phyloP scores from a whole-genome alignment of 1,284 basidiomycete genomes.

The Ceratobasidium sp. region DNA sequence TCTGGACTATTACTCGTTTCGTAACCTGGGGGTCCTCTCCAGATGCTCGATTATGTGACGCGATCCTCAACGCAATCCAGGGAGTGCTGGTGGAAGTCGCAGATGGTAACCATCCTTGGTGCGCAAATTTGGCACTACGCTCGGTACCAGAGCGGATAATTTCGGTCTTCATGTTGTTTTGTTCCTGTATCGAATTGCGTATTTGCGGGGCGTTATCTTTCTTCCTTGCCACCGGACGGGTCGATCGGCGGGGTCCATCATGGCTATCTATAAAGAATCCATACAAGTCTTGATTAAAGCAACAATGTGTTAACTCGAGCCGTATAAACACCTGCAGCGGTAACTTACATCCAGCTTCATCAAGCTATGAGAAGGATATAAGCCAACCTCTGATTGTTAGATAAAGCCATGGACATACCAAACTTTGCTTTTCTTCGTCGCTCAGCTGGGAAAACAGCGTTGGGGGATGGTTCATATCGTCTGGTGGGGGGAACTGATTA shows the following conservation, averaged over 20 bases:
- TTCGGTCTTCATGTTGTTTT: background rate
- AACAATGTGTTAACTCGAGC: background rate
- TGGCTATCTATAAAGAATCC: slow-evolving; percentile 14
- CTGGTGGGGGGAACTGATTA: background rate
- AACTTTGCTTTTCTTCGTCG: background rate
- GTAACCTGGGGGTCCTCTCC: background rate
- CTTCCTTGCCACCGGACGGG: background rate
- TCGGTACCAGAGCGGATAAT: background rate
- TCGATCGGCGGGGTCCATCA: slow-evolving; percentile 12
- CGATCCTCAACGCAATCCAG: slow-evolving; percentile 10
- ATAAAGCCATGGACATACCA: background rate
- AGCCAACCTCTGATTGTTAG: too few species aligned
- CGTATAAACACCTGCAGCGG: background rate
- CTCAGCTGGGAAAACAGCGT: background rate
- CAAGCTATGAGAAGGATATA: background rate
- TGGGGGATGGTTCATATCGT: background rate
- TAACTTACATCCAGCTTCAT: slow-evolving; percentile 14
- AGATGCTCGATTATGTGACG: background rate
- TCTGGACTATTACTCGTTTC: background rate
- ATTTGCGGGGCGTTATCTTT: too few species aligned
- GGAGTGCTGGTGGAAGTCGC: background rate
- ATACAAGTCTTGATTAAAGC: background rate
- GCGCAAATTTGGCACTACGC: slow-evolving; percentile 2
- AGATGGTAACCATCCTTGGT: slow-evolving; percentile 21
- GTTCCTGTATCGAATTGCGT: background rate